Base-by-base conservation (phyloP, 768 basidiomycete species). In the Terana coerulea region DNA sequence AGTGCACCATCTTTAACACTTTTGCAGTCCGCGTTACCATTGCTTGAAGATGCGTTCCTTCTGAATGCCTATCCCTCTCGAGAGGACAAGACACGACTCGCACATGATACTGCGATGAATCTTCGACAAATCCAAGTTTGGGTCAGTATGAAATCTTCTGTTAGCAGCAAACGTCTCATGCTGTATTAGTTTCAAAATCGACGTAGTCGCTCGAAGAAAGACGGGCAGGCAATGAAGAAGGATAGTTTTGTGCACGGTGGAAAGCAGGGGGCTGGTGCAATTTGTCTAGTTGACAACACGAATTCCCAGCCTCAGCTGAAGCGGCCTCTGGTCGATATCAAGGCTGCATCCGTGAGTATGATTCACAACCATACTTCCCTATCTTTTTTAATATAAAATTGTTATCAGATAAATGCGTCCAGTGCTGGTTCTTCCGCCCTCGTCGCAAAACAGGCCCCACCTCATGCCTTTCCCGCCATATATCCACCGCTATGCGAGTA, bases 71-170 rank as follows among this genome's bases (percentile, higher is more conserved):
- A 57, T 21, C 66, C 66, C 0, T 41, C 51, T 3, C 57, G 59
- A 1, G 29, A 51, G 1, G 61, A 67, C 10, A 67, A 67, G 40
- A 22, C 34, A 3, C 40, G 46, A 3, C 49, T 67, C 0, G 64
- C 66, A 0, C 1, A 29, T 0, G 12, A 39, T 14, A 55, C 49
- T 14, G 37, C 47, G 2, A 62, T 66, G 61, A 52, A 61, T 0
- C 59, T 54, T 14, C 51, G 53, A 8, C 66, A 67, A 34, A 58
- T 67, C 10, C 49, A 57, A 21, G 56, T 59, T 14, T 67, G 66
- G 66, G 66, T 65, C 46, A 2, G 55, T 52, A 4, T 35, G 15
- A 29, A 29, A 19, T 26, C 9, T 10, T 21, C 10, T 47, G 5
- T 33, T 10, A 21, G 4, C 12, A n/a, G 15, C 26, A 28, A 17